Conservation (phyloP, 2,329 filamentous ascomycete genomes). For the Fusarium drepaniforme region DNA sequence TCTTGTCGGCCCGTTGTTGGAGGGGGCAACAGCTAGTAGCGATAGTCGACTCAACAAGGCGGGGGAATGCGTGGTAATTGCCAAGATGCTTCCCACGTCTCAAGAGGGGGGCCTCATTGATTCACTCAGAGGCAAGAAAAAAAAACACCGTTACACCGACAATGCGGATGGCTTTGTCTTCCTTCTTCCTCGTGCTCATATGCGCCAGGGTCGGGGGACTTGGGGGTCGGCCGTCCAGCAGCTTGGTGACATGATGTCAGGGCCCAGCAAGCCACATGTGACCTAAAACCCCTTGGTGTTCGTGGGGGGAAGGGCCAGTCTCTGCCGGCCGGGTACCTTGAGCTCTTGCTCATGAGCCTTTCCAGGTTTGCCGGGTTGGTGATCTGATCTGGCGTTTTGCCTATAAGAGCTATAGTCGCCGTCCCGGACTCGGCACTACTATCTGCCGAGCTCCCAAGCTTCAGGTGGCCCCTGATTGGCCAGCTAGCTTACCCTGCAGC, state of each 20-base stretch:
- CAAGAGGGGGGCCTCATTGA: neutral
- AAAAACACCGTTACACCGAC: conserved; percentile 30
- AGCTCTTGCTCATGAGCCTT: conserved; percentile 10
- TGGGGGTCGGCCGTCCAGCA: conserved; percentile 31
- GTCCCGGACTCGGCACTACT: conserved; percentile 36
- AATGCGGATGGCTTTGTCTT: conserved; percentile 14
- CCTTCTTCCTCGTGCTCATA: conserved; percentile 15
- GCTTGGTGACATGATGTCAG: conserved; percentile 46
- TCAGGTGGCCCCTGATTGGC: conserved; percentile 42
- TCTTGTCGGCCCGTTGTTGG: conserved; percentile 38
- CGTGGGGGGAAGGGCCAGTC: conserved; percentile 28
- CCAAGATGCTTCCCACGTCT: neutral
- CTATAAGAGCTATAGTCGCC: conserved; percentile 1
- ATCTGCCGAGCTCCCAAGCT: conserved; percentile 30
- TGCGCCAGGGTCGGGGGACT: conserved; percentile 7
- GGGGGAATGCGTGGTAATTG: neutral
- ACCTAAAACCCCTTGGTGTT: conserved; percentile 32
- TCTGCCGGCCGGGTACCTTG: conserved; percentile 27
- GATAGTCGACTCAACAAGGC: conserved; percentile 11
- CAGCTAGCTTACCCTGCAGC: conserved; percentile 41
- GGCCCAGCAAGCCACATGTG: conserved; percentile 38
- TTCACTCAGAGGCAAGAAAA: neutral
- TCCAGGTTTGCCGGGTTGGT: neutral
- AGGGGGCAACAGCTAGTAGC: conserved; percentile 19
- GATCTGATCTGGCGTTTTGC: conserved; percentile 10